Evolutionary conservation across 768 basidiomycete genomes (phyloP), one percentile per base, ranked within the genome.

Genomic region (Gloeopeniophorella convolvens): DNA sequence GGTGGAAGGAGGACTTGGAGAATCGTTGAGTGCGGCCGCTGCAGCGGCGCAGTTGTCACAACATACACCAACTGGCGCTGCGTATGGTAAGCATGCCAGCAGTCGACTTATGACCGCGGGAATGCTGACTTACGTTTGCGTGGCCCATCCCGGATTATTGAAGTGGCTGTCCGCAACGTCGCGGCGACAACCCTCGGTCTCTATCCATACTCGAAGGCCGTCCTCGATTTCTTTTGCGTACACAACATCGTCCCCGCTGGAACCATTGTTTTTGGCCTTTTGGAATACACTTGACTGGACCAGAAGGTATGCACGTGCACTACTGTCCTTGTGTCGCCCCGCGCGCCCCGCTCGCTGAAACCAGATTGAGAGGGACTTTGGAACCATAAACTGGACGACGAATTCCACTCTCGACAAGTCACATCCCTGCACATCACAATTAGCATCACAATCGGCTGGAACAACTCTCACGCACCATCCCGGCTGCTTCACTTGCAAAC

Each of bases 211-310:
- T 1, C 65, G 56, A 43, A 71, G 39, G 7, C 45, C 49, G 2
- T 58, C 54, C 27, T 72, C 68, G 1, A 70, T 63, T 18, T 63
- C 64, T 20, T 42, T 42, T 7, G n/a, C 53, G 69, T 69, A 68
- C 13, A 58, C 58, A 37, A 42, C 45, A 3, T 48, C 59, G 20
- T 54, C 42, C 3, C 59, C 60, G 11, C 32, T 40, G 28, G n/a
- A 31, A 42, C 46, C 20, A 6, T 18, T 35, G 13, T 36, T 51
- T 54, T 15, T 46, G 47, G 21, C 21, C n/a, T n/a, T n/a, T 36
- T 26, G 54, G 35, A 30, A n/a, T 2, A 27, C 23, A n/a, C 30
- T n/a, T 10, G 32, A 26, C 24, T 36, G 21, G 9, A 45, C 44
- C 5, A 45, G 24, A 1, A 45, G n/a, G 21, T 33, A 45, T 1